Evolutionary conservation across 306 rosid genomes (phyloP).

Genomic region (Macrotyloma uniflorum): DNA sequence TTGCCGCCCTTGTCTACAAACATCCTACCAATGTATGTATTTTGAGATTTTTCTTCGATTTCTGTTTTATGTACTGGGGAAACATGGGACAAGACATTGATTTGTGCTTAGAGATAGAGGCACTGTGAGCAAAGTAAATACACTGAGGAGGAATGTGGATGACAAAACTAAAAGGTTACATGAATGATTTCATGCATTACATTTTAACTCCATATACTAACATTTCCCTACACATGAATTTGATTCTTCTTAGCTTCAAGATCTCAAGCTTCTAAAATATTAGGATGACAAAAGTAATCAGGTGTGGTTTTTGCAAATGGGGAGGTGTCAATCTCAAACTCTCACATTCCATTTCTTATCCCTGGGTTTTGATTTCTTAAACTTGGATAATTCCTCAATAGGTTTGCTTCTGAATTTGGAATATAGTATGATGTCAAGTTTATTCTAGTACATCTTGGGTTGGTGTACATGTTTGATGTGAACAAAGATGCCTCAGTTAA

Average conservation of each 20-base stretch:
- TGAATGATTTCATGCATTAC: neutral
- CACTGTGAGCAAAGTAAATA: neutral
- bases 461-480: neutral
- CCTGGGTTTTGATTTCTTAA: neutral
- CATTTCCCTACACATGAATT: neutral
- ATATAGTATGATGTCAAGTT: constrained; percentile 1
- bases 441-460: neutral
- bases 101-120: neutral
- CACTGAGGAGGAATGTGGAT: constrained; percentile 15
- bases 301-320: neutral
- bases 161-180: neutral
- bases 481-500: constrained; percentile 3
- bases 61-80: neutral
- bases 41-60: neutral
- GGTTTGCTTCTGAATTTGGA: constrained; percentile 7
- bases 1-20: neutral
- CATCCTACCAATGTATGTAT: constrained; percentile 1
- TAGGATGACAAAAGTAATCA: neutral
- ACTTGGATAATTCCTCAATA: neutral
- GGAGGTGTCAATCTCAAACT: neutral
- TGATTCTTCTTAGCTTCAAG: constrained; percentile 9
- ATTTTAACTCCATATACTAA: neutral
- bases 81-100: neutral
- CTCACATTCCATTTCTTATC: constrained; percentile 13
- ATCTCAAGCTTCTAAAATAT: constrained; percentile 13